Evolutionary conservation across 169 alveolate species (phyloP).

Genomic region (Babesia ovis): DNA sequence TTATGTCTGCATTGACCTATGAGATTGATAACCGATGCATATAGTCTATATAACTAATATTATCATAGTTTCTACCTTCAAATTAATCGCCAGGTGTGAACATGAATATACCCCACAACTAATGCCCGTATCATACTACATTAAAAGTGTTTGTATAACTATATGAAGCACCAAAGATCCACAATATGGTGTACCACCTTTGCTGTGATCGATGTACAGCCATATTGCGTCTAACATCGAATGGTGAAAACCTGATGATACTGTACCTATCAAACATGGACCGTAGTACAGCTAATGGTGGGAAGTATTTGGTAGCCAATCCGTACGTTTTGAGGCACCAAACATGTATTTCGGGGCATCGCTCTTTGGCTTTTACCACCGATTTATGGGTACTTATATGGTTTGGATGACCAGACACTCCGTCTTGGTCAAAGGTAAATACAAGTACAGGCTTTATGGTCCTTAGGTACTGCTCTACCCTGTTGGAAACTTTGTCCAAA

Average conservation of each 20-base stretch:
- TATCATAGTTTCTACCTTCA: too few species aligned
- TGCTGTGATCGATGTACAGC: constrained; percentile 21
- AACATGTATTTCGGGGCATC: constrained; percentile 11
- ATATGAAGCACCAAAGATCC: constrained; percentile 47
- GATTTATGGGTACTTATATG: constrained; percentile 64
- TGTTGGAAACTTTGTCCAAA: constrained; percentile 1
- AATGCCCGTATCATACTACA: too few species aligned
- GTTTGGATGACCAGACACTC: constrained; percentile 78
- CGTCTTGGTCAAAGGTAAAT: constrained; percentile 73
- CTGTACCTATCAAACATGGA: constrained; percentile 5
- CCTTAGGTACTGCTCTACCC: constrained; percentile 22
- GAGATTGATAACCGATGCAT: too few species aligned
- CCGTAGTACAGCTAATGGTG: constrained; percentile 3
- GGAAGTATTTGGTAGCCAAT: constrained; percentile 16
- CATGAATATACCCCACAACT: too few species aligned
- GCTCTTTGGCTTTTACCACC: constrained; percentile 9
- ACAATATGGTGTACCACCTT: constrained; percentile 32
- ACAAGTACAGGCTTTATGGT: constrained; percentile 15
- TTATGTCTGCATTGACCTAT: too few species aligned
- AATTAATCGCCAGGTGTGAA: too few species aligned
- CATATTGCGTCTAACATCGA: constrained; percentile 32
- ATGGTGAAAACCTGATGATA: constrained; percentile 17
- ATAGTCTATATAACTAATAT: too few species aligned
- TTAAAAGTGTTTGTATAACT: constrained; percentile 39
- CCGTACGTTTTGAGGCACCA: constrained; percentile 26